phyloP scores from a whole-genome alignment of 1,139 yeast genomes.

The Tardiomyces depauwii region DNA sequence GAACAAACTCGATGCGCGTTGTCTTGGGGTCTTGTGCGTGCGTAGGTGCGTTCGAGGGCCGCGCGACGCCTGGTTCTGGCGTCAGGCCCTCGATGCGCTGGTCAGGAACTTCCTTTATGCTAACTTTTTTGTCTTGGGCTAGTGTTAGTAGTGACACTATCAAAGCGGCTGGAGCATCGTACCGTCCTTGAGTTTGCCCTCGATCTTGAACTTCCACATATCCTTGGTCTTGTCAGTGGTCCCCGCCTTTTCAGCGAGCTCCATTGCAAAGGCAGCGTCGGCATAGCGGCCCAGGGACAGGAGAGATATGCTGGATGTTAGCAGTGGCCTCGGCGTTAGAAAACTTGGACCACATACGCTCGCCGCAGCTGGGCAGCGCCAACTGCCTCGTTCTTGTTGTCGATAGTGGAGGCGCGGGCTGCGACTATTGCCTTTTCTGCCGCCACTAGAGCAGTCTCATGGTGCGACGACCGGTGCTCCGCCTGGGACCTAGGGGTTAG shows the following conservation, averaged over 20 bases:
- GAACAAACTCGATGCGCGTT: conserved; percentile 2
- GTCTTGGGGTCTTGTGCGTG: neutral
- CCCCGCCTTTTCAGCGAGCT: neutral
- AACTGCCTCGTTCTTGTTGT: neutral
- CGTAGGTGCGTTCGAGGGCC: neutral
- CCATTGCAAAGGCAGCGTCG: conserved; percentile 1
- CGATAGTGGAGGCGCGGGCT: neutral
- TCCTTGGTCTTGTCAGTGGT: neutral
- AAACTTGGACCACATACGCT: conserved; percentile 1
- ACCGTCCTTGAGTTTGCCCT: neutral
- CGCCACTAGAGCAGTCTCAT: neutral
- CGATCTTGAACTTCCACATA: neutral
- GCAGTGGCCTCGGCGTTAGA: too few species aligned
- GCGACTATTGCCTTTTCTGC: conserved; percentile 1
- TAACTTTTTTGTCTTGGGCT: neutral
- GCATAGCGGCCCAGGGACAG: neutral
- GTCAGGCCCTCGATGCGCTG: neutral
- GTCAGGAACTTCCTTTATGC: neutral
- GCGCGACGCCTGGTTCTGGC: neutral
- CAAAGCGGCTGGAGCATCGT: neutral
- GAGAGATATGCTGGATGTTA: neutral
- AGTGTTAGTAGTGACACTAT: neutral
- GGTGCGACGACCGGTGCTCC: neutral
- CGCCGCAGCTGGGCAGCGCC: neutral
- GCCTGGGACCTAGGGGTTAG: neutral